Base-by-base conservation (phyloP, 768 basidiomycete species). In the Punctularia strigosozonata region DNA sequence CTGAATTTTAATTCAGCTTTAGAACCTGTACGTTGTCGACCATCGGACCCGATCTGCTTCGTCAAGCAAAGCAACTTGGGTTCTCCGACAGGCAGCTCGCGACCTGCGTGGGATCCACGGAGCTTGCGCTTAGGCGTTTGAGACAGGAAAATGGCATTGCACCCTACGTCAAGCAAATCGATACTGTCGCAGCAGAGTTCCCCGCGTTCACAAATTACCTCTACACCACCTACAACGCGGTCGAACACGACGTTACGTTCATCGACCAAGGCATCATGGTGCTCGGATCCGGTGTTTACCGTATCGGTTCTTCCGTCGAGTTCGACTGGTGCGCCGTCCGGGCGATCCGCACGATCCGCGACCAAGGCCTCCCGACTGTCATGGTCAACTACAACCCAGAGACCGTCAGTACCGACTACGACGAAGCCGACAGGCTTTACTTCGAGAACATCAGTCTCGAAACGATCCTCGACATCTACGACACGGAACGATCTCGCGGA, bases 381-480 rank as follows among this genome's bases (percentile, higher is more conserved):
- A 99, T 98, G 94, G 85, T 98, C 65, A 98, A 99, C 65, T 98
- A 98, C 63, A 98, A 99, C 60, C 95, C 94, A 12, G 94, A 98
- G 65, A 99, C 95, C 1, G 95, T 99, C 58, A 90, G 86, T 53
- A 97, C 95, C 23, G 94, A 98, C 60, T 98, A 97, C 61, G 95
- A 98, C 62, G 94, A 98, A 54, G 94, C 94, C 20, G 94, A 99
- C 56, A 77, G 92, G 21, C 71, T 99, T 20, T 99, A 98, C 69
- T 99, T 99, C 58, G 95, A 99, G 64, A 97, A 94, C 57, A 98
- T 99, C 69, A 83, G 82, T 48, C 63, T 97, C 52, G 94, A 99
- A 64, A 84, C 90, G 2, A 89, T 99, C 43, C 69, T 99, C 28
- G 94, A 99, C 55, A 92, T 99, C 51, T 97, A 97, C 58, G 92